Evolutionary conservation across 2,329 filamentous ascomycete species (phyloP), one percentile per base, ranked within the genome.

Genomic region (Fusarium chuoi): DNA sequence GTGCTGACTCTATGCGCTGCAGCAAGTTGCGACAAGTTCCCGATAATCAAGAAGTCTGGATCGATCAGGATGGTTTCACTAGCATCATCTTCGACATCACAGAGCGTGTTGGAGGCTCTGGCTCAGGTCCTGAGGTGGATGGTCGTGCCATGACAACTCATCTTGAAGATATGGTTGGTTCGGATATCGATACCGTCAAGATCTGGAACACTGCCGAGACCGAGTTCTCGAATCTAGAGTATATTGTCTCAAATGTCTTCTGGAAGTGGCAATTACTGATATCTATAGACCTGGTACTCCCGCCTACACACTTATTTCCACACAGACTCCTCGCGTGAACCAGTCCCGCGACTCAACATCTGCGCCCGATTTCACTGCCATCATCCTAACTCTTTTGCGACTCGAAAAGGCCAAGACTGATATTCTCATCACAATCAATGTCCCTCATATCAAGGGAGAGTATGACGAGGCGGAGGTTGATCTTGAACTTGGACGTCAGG

Each of bases 31-130:
- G 93, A 73, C 89, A 94, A 83, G 90, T 95, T 10, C 93, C 93
- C 57, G 92, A 96, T 81, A 93, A 97, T 82, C 95, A 98, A 85
- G 96, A 98, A 86, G 93, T 98, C 76, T 98, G 91, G 85, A 92
- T 98, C 79, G 94, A 97, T 81, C 88, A 89, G 73, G 88, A 93
- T 71, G 95, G 94, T 56, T 95, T 95, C 82, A 94, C 94, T 7
- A 95, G 90, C 83, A 91, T 98, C 81, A 95, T 98, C 77, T 89
- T 98, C 82, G 96, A 98, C 78, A 94, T 98, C 79, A 93, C 93
- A 62, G 92, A 98, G 85, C 92, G 93, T 63, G 92, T 97, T 28
- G 89, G 89, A 68, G 80, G 83, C 20, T 78, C 89, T 9, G 86
- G 87, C 36, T 85, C 83, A 46, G 83, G 85, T 5, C 85, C 90